A percentile compares a stretch with the other conserved stretches of the same genome.
These are phyloP conservation scores for Trametes sanguinea DNA, from an alignment of 768 basidiomycete species.

Conservation along the genomic window DNA sequence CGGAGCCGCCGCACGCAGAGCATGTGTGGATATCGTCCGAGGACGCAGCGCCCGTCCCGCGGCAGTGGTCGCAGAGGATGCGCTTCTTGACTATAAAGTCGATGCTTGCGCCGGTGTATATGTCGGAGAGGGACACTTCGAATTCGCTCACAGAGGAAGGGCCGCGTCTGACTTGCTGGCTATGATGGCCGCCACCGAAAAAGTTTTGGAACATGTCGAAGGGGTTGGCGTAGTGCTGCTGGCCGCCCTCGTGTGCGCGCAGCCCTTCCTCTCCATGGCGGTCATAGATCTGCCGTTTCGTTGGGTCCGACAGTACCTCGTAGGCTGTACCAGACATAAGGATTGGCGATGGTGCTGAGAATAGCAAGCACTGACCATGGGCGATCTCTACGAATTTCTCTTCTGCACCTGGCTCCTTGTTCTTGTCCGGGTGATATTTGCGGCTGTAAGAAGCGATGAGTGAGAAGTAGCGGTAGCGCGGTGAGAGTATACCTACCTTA, in stretches of 20 bases:
- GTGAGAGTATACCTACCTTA: conserved; percentile 50
- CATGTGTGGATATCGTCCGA: conserved; percentile 89
- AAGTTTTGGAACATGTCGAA: conserved; percentile 94
- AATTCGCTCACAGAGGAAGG: conserved; percentile 79
- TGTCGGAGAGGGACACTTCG: conserved; percentile 84
- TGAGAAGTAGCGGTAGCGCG: not conserved
- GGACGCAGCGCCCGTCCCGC: conserved; percentile 91
- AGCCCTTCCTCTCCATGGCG: conserved; percentile 94
- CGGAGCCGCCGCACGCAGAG: conserved; percentile 77
- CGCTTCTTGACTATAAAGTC: conserved; percentile 93
- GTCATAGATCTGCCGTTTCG: conserved; percentile 95
- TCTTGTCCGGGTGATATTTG: conserved; percentile 88
- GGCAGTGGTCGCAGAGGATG: conserved; percentile 94
- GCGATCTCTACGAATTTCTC: conserved; percentile 90
- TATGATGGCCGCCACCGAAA: conserved; percentile 82
- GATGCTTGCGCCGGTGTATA: conserved; percentile 86
- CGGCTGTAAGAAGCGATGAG: conserved; percentile 7
- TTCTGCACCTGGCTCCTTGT: conserved; percentile 80
- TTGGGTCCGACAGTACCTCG: conserved; percentile 87
- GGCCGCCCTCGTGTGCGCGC: conserved; percentile 89
- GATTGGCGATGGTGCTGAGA: not conserved
- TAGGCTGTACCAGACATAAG: conserved; percentile 59
- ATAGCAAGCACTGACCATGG: conserved; percentile 57
- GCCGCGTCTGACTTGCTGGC: conserved; percentile 70
- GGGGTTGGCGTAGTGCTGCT: conserved; percentile 73